Base-by-base conservation (phyloP, 305 asterid species). In the Fraxinus velutina region DNA sequence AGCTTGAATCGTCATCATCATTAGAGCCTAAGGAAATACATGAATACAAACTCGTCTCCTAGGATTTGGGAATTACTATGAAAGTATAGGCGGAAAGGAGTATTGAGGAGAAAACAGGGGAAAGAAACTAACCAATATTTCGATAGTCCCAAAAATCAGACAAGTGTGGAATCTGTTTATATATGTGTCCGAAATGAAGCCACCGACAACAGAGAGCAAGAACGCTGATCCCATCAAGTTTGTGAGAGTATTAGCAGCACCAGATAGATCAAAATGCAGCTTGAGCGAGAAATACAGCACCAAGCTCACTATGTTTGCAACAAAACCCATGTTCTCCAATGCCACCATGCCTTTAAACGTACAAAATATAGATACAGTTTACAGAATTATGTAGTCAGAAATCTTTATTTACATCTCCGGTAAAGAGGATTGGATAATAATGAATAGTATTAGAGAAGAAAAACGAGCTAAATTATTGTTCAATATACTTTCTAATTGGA, bases 171-270 rank as follows among this genome's bases (percentile, higher is more conserved):
- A 88, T 76, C 97, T 80, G 83, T 90, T 83, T 79, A 93, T 80
- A 82, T 86, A 93, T 50, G 97, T 92, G 83, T 94, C 98, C 6
- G 97, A 91, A 73, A 94, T 88, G 90, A 92, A 94, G 42, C 91
- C 97, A 34, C 98, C 97, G 15, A 93, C 84, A 27, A 90, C 76
- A 22, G 98, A 72, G 55, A 94, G 97, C 91, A 94, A 77, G 93
- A 87, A 94, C 5, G 93, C 86, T 2, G 98, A 88, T 19, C 98
- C 98, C 94, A 93, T 88, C 74, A 94, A 81, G 85, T 94, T 94
- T 0, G 98, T 94, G 74, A 92, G 92, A 1, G 97, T 91, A 82
- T 91, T 93, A 2, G 97, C 94, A 4, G 97, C 83, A 0, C 76
- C 81, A 0, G 93, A 50, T 10, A 87, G 83, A 34, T 92, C 89